Evolutionary conservation across 805 yeast species (phyloP).

Genomic region (Brettanomyces nanus): DNA sequence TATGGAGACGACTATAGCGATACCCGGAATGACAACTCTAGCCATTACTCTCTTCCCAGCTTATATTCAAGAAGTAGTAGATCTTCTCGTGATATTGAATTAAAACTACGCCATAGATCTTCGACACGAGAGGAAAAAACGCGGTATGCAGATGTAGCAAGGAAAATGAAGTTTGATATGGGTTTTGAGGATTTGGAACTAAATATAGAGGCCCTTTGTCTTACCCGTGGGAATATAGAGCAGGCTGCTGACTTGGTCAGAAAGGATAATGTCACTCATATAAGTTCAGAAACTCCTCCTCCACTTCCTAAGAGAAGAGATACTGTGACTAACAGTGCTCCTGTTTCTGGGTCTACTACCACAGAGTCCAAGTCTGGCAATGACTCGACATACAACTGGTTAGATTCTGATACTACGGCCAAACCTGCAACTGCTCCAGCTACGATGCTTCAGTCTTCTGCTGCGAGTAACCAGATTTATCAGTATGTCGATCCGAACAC

Average conservation of each 20-base stretch:
- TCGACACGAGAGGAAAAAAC: constrained; percentile 46
- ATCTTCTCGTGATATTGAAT: constrained; percentile 1
- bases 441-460: too few species aligned
- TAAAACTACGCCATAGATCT: constrained; percentile 38
- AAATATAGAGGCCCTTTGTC: constrained; percentile 53
- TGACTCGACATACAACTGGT: constrained; percentile 27
- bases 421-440: constrained; percentile 8
- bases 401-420: constrained; percentile 15
- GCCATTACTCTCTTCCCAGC: constrained; percentile 4
- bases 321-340: constrained; percentile 22
- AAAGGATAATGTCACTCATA: constrained; percentile 24
- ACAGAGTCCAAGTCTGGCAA: constrained; percentile 8
- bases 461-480: constrained; percentile 37
- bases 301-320: constrained; percentile 34
- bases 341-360: constrained; percentile 26
- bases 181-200: constrained; percentile 53
- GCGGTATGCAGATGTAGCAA: constrained; percentile 42
- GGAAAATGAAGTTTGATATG: constrained; percentile 37
- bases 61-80: constrained; percentile 3
- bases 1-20: constrained; percentile 4
- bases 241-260: constrained; percentile 52
- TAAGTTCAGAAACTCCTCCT: constrained; percentile 35
- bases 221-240: constrained; percentile 51
- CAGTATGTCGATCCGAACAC: constrained; percentile 69
- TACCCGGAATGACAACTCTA: constrained; percentile 2